phyloP scores from a whole-genome alignment of 352 stramenopile species.

The Phytophthora lateralis region DNA sequence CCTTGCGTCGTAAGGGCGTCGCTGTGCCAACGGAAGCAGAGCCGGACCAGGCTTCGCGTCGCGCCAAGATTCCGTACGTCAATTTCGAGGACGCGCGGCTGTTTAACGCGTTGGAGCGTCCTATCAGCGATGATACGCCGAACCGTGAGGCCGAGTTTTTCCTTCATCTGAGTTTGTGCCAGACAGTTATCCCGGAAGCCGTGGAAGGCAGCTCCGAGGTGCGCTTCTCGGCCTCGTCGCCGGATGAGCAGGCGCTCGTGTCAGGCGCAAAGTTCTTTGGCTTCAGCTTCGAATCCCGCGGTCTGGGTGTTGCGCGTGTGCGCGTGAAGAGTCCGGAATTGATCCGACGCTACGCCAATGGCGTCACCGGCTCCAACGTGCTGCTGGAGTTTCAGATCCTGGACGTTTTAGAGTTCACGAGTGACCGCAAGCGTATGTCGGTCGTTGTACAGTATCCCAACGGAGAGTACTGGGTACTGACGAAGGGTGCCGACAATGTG shows the following conservation, averaged over 20 bases:
- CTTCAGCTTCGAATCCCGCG: slow-evolving; percentile 74
- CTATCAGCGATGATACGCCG: slow-evolving; percentile 26
- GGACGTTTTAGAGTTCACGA: slow-evolving; percentile 97
- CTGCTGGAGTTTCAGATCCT: slow-evolving; percentile 85
- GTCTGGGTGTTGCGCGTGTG: slow-evolving; percentile 63
- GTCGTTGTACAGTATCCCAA: slow-evolving; percentile 77
- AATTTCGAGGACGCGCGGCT: slow-evolving; percentile 78
- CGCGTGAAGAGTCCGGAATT: slow-evolving; percentile 48
- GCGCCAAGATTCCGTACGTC: slow-evolving; percentile 66
- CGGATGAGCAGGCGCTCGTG: slow-evolving; percentile 91
- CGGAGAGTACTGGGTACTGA: slow-evolving; percentile 70
- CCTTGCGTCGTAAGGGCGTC: slow-evolving; percentile 68
- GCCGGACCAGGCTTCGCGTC: slow-evolving; percentile 20
- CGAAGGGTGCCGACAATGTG: slow-evolving; percentile 94
- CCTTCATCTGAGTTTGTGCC: slow-evolving; percentile 80
- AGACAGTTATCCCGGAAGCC: slow-evolving; percentile 76
- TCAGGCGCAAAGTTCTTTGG: slow-evolving; percentile 83
- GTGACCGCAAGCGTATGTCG: slow-evolving; percentile 82
- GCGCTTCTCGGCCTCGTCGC: slow-evolving; percentile 79
- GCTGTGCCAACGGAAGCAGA: slow-evolving; percentile 49
- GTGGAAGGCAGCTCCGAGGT: slow-evolving; percentile 60
- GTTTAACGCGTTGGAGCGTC: slow-evolving; percentile 47
- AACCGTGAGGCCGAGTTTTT: slow-evolving; percentile 81
- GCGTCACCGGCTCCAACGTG: slow-evolving; percentile 41
- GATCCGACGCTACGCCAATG: slow-evolving; percentile 37